A percentile compares a stretch with the other conserved stretches of the same genome.
phyloP scores from a whole-genome alignment of 2,329 filamentous ascomycete genomes.

The Alternaria atra region DNA sequence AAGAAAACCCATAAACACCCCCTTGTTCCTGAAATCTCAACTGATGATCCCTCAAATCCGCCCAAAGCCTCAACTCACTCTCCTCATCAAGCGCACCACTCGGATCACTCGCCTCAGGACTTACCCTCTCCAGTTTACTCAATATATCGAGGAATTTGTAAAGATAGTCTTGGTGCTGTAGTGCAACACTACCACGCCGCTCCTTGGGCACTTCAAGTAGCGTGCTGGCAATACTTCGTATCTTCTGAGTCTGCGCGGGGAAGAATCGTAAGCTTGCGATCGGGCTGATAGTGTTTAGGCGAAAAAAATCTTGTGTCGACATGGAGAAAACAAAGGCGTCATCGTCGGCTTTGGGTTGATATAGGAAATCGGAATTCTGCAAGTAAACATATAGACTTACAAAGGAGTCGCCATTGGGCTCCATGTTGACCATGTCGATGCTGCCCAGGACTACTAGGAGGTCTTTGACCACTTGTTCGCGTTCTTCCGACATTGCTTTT shows the following conservation, averaged over 20 bases:
- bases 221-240: slow-evolving; percentile 83
- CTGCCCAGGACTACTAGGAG: slow-evolving; percentile 77
- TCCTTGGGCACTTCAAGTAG: slow-evolving; percentile 71
- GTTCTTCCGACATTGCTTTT: slow-evolving; percentile 74
- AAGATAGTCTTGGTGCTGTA: slow-evolving; percentile 75
- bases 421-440: slow-evolving; percentile 86
- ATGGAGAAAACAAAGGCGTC: slow-evolving; percentile 10
- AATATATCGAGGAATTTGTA: slow-evolving; percentile 77
- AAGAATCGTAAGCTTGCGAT: slow-evolving; percentile 39
- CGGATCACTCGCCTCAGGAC: slow-evolving; percentile 50
- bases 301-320: slow-evolving; percentile 17
- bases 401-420: slow-evolving; percentile 72
- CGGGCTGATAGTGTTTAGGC: slow-evolving; percentile 14
- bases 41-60: slow-evolving; percentile 80
- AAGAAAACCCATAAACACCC: slow-evolving; percentile 59
- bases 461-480: slow-evolving; percentile 82
- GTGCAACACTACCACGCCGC: slow-evolving; percentile 61
- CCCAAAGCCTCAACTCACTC: slow-evolving; percentile 79
- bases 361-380: slow-evolving; percentile 24
- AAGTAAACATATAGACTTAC: slow-evolving; percentile 56
- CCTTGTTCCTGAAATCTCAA: slow-evolving; percentile 73
- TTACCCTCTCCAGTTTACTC: slow-evolving; percentile 74
- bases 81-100: slow-evolving; percentile 68
- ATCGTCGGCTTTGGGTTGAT: slow-evolving; percentile 7
- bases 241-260: slow-evolving; percentile 73